Percentiles rank a stretch among this genome's conserved stretches.
Evolutionary conservation across 352 stramenopile species (phyloP).

Genomic region (Heterotrichella gracilis): DNA sequence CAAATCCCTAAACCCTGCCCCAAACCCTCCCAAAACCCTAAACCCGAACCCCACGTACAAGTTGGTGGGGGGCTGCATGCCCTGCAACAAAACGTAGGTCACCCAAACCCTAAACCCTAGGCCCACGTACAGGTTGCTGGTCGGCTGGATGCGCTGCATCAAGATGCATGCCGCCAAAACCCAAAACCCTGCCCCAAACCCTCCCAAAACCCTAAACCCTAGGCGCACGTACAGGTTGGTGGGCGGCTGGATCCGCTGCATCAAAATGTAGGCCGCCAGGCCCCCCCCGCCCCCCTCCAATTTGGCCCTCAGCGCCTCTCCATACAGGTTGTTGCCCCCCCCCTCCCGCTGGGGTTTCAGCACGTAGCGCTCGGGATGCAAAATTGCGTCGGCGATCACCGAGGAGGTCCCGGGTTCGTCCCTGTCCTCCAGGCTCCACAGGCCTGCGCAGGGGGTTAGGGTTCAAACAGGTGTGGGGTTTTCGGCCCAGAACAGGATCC

Average conservation of each 20-base stretch:
- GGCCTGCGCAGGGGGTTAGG: conserved; percentile 62
- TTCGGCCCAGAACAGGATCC: too few relatives aligned
- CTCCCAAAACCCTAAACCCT: too few relatives aligned
- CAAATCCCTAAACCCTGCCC: too few relatives aligned
- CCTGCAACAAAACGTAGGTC: too few relatives aligned
- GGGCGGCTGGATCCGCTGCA: conserved; percentile 69
- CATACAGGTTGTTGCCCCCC: conserved; percentile 85
- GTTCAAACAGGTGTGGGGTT: conserved; percentile 36
- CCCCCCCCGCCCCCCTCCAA: conserved; percentile 25
- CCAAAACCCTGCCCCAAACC: conserved; percentile 19
- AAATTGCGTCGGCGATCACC: conserved; percentile 27
- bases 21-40: too few relatives aligned
- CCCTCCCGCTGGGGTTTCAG: conserved; percentile 89
- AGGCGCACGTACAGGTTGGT: too few relatives aligned
- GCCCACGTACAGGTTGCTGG: too few relatives aligned
- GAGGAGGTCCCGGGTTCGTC: conserved; percentile 27
- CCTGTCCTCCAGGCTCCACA: conserved; percentile 54
- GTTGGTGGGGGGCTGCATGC: too few relatives aligned
- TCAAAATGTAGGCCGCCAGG: conserved; percentile 60
- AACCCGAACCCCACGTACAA: too few relatives aligned
- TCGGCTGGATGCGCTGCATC: too few relatives aligned
- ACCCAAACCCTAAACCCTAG: too few relatives aligned
- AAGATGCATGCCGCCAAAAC: too few relatives aligned
- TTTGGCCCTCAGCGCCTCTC: conserved; percentile 42
- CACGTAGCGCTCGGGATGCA: conserved; percentile 39